phyloP scores from a whole-genome alignment of 805 yeast species.

The Zygosaccharomyces gambellarensis region DNA sequence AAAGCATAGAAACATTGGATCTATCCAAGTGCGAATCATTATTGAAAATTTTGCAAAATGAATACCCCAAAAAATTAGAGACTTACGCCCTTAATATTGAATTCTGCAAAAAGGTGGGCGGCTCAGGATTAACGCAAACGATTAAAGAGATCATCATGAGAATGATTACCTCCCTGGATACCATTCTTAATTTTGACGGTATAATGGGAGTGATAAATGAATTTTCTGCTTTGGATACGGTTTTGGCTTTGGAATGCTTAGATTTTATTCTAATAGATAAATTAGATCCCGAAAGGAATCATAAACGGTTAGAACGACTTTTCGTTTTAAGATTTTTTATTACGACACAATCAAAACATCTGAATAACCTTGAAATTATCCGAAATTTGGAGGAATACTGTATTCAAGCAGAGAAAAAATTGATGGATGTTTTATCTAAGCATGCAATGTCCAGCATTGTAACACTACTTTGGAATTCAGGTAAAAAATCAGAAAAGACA shows the following conservation, averaged over 20 bases:
- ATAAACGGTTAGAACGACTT: constrained; percentile 26
- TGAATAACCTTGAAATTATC: constrained; percentile 21
- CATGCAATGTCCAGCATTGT: constrained; percentile 33
- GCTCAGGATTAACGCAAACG: constrained; percentile 7
- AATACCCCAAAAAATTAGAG: constrained; percentile 30
- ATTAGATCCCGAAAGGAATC: constrained; percentile 26
- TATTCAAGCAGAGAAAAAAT: constrained; percentile 27
- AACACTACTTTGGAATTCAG: constrained; percentile 40
- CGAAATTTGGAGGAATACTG: constrained; percentile 23
- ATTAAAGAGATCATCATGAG: constrained; percentile 35
- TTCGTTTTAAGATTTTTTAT: constrained; percentile 27
- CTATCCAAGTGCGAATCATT: constrained; percentile 12
- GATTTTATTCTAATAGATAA: constrained; percentile 36
- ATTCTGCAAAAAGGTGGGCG: constrained; percentile 16
- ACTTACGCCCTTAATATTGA: constrained; percentile 31
- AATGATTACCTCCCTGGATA: constrained; percentile 33
- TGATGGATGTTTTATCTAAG: constrained; percentile 27
- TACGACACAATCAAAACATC: constrained; percentile 25
- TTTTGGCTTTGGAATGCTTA: constrained; percentile 32
- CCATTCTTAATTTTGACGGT: constrained; percentile 20
- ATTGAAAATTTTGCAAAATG: constrained; percentile 25
- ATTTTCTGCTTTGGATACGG: constrained; percentile 23
- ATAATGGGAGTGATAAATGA: constrained; percentile 30
- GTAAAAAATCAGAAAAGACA: constrained; percentile 31
- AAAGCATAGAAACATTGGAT: constrained; percentile 1